A percentile compares a stretch with the other conserved stretches of the same genome.
phyloP scores from a whole-genome alignment of 2,329 filamentous ascomycete genomes.

The Trichoderma hamatum region DNA sequence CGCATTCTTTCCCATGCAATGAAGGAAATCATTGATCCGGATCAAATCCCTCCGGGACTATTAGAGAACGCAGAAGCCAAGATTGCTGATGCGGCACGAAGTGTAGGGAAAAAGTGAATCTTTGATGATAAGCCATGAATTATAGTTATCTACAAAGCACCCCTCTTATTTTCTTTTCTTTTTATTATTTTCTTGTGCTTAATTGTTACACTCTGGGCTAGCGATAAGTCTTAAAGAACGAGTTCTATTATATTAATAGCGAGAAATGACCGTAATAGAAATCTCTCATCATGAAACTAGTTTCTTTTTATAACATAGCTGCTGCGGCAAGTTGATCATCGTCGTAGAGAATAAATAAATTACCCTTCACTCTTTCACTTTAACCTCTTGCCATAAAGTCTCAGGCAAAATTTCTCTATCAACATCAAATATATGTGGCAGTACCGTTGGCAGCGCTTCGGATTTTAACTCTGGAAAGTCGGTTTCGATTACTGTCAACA shows the following conservation, averaged over 20 bases:
- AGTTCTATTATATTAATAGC: not conserved
- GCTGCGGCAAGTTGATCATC: not conserved
- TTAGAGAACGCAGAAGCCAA: not conserved
- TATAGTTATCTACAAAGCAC: too few relatives aligned
- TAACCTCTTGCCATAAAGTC: slow-evolving; percentile 8
- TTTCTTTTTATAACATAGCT: not conserved
- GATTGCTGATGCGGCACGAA: not conserved
- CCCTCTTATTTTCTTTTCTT: not conserved
- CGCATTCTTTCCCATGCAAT: slow-evolving; percentile 13
- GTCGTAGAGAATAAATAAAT: not conserved
- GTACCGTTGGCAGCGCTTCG: slow-evolving; percentile 4
- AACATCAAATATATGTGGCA: slow-evolving; percentile 19
- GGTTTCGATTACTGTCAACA: not conserved
- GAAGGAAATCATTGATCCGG: slow-evolving; percentile 6
- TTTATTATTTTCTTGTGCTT: not conserved
- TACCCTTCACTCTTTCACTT: not conserved
- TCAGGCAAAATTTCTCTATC: slow-evolving; percentile 5
- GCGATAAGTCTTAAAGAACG: not conserved
- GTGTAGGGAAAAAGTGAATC: not conserved
- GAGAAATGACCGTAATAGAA: not conserved
- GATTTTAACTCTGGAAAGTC: not conserved
- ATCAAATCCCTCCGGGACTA: not conserved
- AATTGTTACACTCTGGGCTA: too few relatives aligned
- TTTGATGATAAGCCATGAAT: not conserved
- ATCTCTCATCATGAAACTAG: too few relatives aligned